phyloP scores from a whole-genome alignment of 1,284 basidiomycete species.

The Phellopilus nigrolimitatus region DNA sequence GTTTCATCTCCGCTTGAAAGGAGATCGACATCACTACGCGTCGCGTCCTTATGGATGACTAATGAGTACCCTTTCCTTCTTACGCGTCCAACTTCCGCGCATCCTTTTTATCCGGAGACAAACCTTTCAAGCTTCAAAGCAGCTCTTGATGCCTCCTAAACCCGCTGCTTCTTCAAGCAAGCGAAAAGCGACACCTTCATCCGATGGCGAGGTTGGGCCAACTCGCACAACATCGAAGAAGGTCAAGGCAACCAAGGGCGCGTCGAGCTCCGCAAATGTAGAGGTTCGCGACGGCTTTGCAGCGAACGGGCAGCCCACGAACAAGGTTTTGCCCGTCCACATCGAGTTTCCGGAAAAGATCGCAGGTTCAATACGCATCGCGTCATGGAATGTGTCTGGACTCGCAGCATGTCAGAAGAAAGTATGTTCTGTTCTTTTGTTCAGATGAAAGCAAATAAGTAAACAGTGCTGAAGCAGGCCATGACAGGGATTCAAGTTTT shows the following conservation, averaged over 20 bases:
- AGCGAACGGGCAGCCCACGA: conserved; percentile 58
- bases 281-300: conserved; percentile 1
- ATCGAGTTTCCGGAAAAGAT: conserved; percentile 53
- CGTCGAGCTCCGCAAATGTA: not conserved
- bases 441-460: not conserved
- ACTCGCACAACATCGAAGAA: conserved; percentile 6
- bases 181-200: conserved; percentile 10
- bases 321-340: conserved; percentile 63
- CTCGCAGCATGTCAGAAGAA: conserved; percentile 68
- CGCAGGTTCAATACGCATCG: conserved; percentile 49
- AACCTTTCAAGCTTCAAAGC: too few relatives aligned
- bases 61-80: too few relatives aligned
- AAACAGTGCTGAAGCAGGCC: not conserved
- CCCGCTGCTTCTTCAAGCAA: conserved; percentile 8
- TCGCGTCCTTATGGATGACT: too few relatives aligned
- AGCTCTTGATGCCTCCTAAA: conserved; percentile 17
- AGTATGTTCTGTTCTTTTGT: conserved; percentile 33
- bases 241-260: not conserved
- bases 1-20: too few relatives aligned
- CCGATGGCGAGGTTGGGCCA: conserved; percentile 2
- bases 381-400: conserved; percentile 74
- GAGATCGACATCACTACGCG: too few relatives aligned
- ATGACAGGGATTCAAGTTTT: conserved; percentile 68
- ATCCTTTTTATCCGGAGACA: too few relatives aligned
- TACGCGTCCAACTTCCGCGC: too few relatives aligned